A percentile compares a stretch with the other conserved stretches of the same genome.
These are phyloP conservation scores for Suillus discolor DNA, from an alignment of 768 basidiomycete genomes.

Conservation along the genomic window DNA sequence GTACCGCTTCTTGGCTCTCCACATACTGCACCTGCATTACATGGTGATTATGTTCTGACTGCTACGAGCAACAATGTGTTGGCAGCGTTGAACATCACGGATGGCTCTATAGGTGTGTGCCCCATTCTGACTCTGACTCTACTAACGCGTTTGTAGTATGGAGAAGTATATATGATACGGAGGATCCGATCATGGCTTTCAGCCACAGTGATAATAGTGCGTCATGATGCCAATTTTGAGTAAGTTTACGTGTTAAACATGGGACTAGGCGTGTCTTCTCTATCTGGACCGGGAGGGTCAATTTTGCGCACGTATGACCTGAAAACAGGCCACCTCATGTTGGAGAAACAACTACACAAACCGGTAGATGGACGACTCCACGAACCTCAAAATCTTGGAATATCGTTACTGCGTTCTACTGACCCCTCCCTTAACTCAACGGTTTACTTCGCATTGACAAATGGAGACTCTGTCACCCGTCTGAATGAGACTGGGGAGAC, in stretches of 20 bases:
- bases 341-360: constrained; percentile 65
- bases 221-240: constrained; percentile 26
- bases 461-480: constrained; percentile 59
- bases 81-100: constrained; percentile 65
- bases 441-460: constrained; percentile 54
- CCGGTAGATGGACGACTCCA: constrained; percentile 44
- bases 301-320: constrained; percentile 70
- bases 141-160: constrained; percentile 52
- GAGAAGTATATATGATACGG: constrained; percentile 75
- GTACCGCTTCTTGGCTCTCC: constrained; percentile 58
- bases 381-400: constrained; percentile 59
- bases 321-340: constrained; percentile 60
- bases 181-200: constrained; percentile 70
- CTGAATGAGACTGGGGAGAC: constrained; percentile 56
- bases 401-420: constrained; percentile 47
- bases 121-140: constrained; percentile 9
- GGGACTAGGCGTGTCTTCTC: constrained; percentile 58
- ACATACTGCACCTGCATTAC: constrained; percentile 62
- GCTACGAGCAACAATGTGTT: constrained; percentile 78
- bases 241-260: constrained; percentile 4
- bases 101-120: constrained; percentile 71
- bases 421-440: constrained; percentile 30
- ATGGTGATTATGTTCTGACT: constrained; percentile 59
- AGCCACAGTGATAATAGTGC: constrained; percentile 58
- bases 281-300: constrained; percentile 77